Conservation (phyloP, 352 stramenopile genomes). For the Pythium rishiriense region DNA sequence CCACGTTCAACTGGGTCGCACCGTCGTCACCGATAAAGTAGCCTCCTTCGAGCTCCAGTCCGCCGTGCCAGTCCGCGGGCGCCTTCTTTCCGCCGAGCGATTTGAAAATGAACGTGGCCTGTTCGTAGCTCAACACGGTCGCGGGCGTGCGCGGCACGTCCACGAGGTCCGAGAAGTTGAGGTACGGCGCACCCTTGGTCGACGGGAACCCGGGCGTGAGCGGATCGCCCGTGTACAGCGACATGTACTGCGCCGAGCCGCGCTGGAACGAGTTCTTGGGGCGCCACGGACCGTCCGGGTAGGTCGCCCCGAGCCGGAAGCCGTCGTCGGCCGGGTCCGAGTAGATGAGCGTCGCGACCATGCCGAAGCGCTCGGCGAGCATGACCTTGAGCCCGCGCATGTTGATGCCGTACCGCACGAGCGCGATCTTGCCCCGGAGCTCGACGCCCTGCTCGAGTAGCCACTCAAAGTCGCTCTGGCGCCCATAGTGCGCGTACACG, state of each 20-base stretch:
- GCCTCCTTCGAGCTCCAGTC: conserved; percentile 44
- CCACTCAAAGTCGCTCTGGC: conserved; percentile 80
- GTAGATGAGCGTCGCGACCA: conserved; percentile 86
- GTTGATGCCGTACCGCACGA: conserved; percentile 81
- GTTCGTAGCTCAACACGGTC: conserved; percentile 78
- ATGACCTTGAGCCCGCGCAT: conserved; percentile 85
- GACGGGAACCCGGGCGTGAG: conserved; percentile 37
- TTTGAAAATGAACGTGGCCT: conserved; percentile 76
- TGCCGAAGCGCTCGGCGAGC: conserved; percentile 76
- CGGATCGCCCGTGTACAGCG: conserved; percentile 74
- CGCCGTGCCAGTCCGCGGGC: conserved; percentile 61
- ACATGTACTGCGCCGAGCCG: conserved; percentile 84
- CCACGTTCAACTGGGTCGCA: conserved; percentile 56
- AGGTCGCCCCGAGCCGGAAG: conserved; percentile 57
- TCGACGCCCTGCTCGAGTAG: conserved; percentile 67
- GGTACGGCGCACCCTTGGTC: conserved; percentile 23
- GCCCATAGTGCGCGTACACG: conserved; percentile 89
- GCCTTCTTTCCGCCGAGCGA: conserved; percentile 60
- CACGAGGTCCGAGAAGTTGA: conserved; percentile 27
- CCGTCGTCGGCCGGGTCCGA: conserved; percentile 88
- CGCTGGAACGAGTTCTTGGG: conserved; percentile 80
- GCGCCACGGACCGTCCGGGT: conserved; percentile 82
- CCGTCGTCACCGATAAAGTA: conserved; percentile 79
- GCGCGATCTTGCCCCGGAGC: conserved; percentile 78
- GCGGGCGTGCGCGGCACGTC: conserved; percentile 68